phyloP scores from a whole-genome alignment of 1,139 yeast species.

The Hansenula lynferdii region DNA sequence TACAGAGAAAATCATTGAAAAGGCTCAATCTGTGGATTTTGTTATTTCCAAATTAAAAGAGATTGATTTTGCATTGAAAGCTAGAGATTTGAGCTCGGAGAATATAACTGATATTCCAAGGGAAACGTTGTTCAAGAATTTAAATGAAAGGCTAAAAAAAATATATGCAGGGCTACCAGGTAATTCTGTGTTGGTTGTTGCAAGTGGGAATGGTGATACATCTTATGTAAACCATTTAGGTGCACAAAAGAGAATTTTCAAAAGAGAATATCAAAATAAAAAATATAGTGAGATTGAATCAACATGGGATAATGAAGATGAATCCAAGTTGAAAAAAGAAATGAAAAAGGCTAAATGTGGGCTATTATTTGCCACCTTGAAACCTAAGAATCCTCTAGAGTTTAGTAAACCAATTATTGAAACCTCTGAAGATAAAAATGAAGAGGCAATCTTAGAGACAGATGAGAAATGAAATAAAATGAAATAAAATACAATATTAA shows the following conservation, averaged over 20 bases:
- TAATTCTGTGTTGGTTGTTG: slow-evolving; percentile 54
- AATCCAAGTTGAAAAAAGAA: slow-evolving; percentile 34
- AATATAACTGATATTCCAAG: slow-evolving; percentile 21
- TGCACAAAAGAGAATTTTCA: slow-evolving; percentile 26
- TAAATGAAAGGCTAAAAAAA: slow-evolving; percentile 41
- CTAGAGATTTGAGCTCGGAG: slow-evolving; percentile 5
- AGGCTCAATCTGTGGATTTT: slow-evolving; percentile 41
- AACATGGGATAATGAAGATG: slow-evolving; percentile 49
- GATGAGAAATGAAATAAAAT: too few species aligned
- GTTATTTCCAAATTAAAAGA: slow-evolving; percentile 55
- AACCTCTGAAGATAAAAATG: not conserved
- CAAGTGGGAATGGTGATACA: slow-evolving; percentile 63
- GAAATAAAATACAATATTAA: too few species aligned
- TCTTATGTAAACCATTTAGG: slow-evolving; percentile 46
- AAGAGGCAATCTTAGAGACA: not conserved
- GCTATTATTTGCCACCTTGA: slow-evolving; percentile 45
- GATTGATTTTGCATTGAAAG: slow-evolving; percentile 34
- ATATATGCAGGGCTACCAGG: slow-evolving; percentile 53
- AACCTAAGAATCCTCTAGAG: too few species aligned
- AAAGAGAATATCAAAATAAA: slow-evolving; percentile 36
- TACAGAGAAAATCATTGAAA: slow-evolving; percentile 34
- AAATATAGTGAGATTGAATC: slow-evolving; percentile 40
- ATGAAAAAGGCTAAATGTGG: slow-evolving; percentile 51
- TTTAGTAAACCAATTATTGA: too few species aligned
- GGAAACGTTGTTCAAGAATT: slow-evolving; percentile 10